Base-by-base conservation (phyloP, 2,329 filamentous ascomycete genomes). In the Thielaviopsis euricoi region DNA sequence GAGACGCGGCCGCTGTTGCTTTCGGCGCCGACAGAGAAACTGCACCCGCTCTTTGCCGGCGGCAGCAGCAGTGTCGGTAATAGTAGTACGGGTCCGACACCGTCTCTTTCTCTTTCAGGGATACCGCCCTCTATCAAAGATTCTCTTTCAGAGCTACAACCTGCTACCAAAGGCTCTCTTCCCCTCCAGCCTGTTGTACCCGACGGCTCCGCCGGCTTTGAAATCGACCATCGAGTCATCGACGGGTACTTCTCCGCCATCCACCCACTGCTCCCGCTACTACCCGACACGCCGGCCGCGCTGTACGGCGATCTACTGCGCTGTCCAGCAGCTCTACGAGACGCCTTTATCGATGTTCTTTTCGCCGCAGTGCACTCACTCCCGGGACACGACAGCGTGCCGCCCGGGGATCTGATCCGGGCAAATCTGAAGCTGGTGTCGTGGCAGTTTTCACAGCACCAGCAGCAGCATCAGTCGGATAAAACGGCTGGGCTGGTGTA, bases 181-280 rank as follows among this genome's bases (percentile, higher is more conserved):
- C 12, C 33, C 19, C 53, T 52, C n/a, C n/a, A 19, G n/a, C 43
- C 43, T 9, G 43, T 17, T 15, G 37, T 9, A n/a, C 19, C n/a
- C 19, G n/a, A 48, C 7, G n/a, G 3, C 43, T n/a, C 43, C 2
- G n/a, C 43, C 17, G 43, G 21, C 43, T 19, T 48, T 48, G 43
- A 19, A 17, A 19, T 48, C 29, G 26, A 43, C 53, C 48, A 21
- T 19, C 33, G 53, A 13, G 13, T 50, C 29, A 25, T 58, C 22
- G 57, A 58, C 37, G 83, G 79, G 62, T 88, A 87, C 63, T 76
- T 86, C 56, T 73, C 74, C 4, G 71, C 78, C 15, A 78, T 88
- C 21, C 84, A 88, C 63, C 80, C 81, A 15, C 78, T 79, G 3
- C 82, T 86, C 59, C 85, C 85, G 0, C 73, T 89, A 51, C 71